These are phyloP conservation scores for Diplodia seriata DNA, from an alignment of 2,329 filamentous ascomycete genomes.

Conservation along the genomic window DNA sequence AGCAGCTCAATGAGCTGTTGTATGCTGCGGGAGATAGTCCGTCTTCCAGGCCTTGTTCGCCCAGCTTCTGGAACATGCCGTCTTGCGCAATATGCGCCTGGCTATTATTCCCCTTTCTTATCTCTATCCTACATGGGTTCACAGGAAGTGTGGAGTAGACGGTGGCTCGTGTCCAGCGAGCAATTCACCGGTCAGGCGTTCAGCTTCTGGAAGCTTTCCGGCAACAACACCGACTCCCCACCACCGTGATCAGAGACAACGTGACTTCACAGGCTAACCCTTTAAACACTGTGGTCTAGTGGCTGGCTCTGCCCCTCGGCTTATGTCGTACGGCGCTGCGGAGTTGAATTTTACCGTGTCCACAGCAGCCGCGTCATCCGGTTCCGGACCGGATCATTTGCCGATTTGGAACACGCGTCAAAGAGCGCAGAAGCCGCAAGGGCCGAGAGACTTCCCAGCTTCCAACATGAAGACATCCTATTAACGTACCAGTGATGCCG, in stretches of 20 bases:
- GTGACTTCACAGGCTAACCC: too few relatives aligned
- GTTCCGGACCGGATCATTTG: neutral
- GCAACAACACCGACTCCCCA: neutral
- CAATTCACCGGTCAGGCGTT: slow-evolving; percentile 2
- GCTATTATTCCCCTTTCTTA: slow-evolving; percentile 3
- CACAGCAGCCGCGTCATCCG: slow-evolving; percentile 25
- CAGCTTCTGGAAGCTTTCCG: neutral
- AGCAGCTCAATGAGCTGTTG: neutral
- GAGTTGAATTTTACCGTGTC: neutral
- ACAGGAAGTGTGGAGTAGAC: slow-evolving; percentile 10
- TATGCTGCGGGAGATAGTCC: neutral
- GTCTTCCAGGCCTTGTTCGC: neutral
- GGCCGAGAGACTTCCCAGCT: neutral
- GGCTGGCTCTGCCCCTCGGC: neutral
- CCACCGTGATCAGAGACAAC: too few relatives aligned
- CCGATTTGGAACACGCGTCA: neutral
- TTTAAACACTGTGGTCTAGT: too few relatives aligned
- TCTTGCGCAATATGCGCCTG: slow-evolving; percentile 20
- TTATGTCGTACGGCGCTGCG: slow-evolving; percentile 3
- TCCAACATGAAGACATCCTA: neutral
- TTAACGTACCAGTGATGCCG: neutral
- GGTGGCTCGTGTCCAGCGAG: slow-evolving; percentile 3
- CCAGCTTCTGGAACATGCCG: slow-evolving; percentile 17
- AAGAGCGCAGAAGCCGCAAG: neutral
- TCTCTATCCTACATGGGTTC: neutral